phyloP scores from a whole-genome alignment of 305 asterid species.

The Fraxinus albicans region DNA sequence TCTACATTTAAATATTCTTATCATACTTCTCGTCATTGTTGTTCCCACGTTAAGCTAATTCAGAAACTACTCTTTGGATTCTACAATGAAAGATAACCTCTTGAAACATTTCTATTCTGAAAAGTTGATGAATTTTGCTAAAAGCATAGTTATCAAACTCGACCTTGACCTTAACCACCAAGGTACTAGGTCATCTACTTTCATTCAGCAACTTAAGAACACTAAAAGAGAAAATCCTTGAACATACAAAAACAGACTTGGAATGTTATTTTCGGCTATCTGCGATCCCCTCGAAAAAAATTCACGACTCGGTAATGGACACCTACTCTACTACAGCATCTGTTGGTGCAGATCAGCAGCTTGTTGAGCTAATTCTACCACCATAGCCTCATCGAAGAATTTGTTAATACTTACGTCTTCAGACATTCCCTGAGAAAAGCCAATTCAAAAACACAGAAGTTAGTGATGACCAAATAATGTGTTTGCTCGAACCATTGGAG shows the following conservation, averaged over 20 bases:
- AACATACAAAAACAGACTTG: not conserved
- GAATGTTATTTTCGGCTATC: not conserved
- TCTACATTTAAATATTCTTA: too few relatives aligned
- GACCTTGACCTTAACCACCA: not conserved
- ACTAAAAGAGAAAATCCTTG: not conserved
- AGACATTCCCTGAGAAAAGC: constrained; percentile 78
- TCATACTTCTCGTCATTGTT: not conserved
- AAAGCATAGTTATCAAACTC: not conserved
- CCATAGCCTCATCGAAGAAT: constrained; percentile 96
- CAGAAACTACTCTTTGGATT: not conserved
- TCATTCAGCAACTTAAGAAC: not conserved
- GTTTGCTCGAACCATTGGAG: not conserved
- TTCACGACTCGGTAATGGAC: not conserved
- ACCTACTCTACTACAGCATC: constrained; percentile 37
- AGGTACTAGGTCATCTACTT: not conserved
- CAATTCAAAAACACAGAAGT: constrained; percentile 3
- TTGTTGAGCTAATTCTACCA: constrained; percentile 91
- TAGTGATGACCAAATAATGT: not conserved
- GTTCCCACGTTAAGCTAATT: not conserved
- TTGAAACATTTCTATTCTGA: too few relatives aligned
- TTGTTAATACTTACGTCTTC: constrained; percentile 93
- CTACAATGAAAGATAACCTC: not conserved
- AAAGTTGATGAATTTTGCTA: not conserved
- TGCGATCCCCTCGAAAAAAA: not conserved
- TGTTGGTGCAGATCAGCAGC: constrained; percentile 90